These are phyloP conservation scores for Tricholoma furcatifolium DNA, from an alignment of 768 basidiomycete genomes.

Conservation along the genomic window DNA sequence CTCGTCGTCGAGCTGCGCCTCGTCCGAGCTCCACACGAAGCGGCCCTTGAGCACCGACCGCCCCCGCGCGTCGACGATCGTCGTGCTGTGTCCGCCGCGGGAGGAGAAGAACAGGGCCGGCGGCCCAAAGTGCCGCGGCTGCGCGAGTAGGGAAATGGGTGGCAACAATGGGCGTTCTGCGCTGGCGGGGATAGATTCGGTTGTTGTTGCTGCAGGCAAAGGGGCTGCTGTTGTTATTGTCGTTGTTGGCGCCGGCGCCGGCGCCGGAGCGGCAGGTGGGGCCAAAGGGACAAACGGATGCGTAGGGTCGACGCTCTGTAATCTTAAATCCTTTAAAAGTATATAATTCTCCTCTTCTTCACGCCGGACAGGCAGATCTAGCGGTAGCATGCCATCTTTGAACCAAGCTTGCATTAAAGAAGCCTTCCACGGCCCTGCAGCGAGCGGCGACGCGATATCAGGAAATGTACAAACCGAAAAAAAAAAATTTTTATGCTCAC, in stretches of 20 bases:
- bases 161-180: conserved; percentile 58
- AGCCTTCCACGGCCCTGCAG: conserved; percentile 82
- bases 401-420: conserved; percentile 89
- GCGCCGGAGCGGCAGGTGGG: conserved; percentile 28
- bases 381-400: conserved; percentile 78
- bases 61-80: conserved; percentile 85
- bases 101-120: conserved; percentile 86
- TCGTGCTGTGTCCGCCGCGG: conserved; percentile 86
- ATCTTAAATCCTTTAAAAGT: conserved; percentile 69
- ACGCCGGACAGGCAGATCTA: conserved; percentile 76
- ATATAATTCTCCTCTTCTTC: conserved; percentile 72
- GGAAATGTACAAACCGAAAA: neutral
- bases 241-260: conserved; percentile 1
- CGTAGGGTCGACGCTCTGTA: conserved; percentile 79
- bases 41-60: conserved; percentile 80
- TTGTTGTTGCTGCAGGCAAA: conserved; percentile 22
- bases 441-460: neutral
- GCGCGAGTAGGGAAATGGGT: conserved; percentile 75
- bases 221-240: conserved; percentile 16
- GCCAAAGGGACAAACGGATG: conserved; percentile 67
- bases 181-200: conserved; percentile 14
- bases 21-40: conserved; percentile 77
- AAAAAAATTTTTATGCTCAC: conserved; percentile 36
- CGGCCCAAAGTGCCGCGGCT: conserved; percentile 82
- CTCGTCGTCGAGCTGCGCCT: conserved; percentile 42